phyloP scores from a whole-genome alignment of 495 filamentous ascomycete species.

The Tuber umbilicatum region DNA sequence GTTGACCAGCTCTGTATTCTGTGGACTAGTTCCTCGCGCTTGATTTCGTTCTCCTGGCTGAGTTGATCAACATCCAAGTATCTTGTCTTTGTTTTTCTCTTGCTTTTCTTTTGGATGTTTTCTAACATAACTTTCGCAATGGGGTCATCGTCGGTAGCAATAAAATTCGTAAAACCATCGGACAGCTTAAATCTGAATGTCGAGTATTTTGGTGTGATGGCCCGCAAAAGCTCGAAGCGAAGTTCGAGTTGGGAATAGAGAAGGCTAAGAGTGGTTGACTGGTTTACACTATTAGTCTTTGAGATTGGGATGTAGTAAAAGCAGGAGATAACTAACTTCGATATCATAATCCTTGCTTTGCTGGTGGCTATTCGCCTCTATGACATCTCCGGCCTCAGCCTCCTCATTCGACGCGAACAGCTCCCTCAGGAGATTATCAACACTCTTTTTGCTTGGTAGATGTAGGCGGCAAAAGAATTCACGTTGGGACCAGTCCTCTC shows the following conservation, averaged over 20 bases:
- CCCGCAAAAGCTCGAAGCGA: slow-evolving; percentile 50
- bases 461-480: slow-evolving; percentile 55
- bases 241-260: slow-evolving; percentile 53
- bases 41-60: slow-evolving; percentile 17
- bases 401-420: slow-evolving; percentile 44
- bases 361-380: slow-evolving; percentile 45
- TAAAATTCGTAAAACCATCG: slow-evolving; percentile 26
- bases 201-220: slow-evolving; percentile 52
- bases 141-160: slow-evolving; percentile 38
- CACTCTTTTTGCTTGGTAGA: slow-evolving; percentile 49
- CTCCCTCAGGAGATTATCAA: slow-evolving; percentile 46
- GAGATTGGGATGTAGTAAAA: slow-evolving; percentile 1
- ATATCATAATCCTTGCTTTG: slow-evolving; percentile 50
- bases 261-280: slow-evolving; percentile 45
- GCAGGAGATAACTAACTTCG: slow-evolving; percentile 27
- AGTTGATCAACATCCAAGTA: slow-evolving; percentile 48
- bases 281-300: slow-evolving; percentile 25
- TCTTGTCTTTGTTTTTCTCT: slow-evolving; percentile 40
- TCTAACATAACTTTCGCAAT: slow-evolving; percentile 30
- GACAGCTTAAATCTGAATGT: slow-evolving; percentile 48
- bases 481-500: slow-evolving; percentile 49
- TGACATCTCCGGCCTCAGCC: slow-evolving; percentile 44
- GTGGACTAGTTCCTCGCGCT: slow-evolving; percentile 46
- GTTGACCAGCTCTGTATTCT: slow-evolving; percentile 51
- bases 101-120: slow-evolving; percentile 43